Conservation (phyloP, 192 early-diverging fungal genomes). For the Backusella luteola region DNA sequence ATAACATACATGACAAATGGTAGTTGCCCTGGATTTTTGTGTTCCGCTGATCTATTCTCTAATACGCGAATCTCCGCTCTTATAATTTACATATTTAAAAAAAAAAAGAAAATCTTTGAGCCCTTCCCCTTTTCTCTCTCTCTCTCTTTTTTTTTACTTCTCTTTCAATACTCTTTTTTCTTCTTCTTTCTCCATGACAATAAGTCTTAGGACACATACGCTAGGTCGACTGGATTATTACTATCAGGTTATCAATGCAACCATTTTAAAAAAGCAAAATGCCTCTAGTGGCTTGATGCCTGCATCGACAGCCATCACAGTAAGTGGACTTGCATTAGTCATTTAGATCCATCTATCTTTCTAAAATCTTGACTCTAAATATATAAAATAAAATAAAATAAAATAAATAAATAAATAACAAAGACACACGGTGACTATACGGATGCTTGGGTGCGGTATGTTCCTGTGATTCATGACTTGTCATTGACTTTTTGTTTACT, state of each 20-base stretch:
- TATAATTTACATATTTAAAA: background rate
- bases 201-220: background rate
- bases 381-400: too few relatives aligned
- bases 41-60: background rate
- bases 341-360: background rate
- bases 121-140: background rate
- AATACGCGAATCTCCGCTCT: background rate
- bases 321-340: constrained; percentile 9
- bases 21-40: background rate
- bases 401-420: background rate
- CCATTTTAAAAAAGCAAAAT: constrained; percentile 78
- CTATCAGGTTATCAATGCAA: constrained; percentile 66
- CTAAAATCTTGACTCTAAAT: background rate
- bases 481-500: constrained; percentile 1
- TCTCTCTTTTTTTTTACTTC: constrained; percentile 4
- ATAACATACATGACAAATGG: background rate
- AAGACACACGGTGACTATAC: constrained; percentile 77
- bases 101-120: background rate
- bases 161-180: background rate
- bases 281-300: constrained; percentile 81
- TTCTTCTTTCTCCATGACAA: constrained; percentile 9
- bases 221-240: constrained; percentile 64
- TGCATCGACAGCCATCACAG: constrained; percentile 80
- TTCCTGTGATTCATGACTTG: background rate
- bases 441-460: constrained; percentile 84